Base-by-base conservation (phyloP, 371 early-diverging fungal genomes). In the Mucor indicus region DNA sequence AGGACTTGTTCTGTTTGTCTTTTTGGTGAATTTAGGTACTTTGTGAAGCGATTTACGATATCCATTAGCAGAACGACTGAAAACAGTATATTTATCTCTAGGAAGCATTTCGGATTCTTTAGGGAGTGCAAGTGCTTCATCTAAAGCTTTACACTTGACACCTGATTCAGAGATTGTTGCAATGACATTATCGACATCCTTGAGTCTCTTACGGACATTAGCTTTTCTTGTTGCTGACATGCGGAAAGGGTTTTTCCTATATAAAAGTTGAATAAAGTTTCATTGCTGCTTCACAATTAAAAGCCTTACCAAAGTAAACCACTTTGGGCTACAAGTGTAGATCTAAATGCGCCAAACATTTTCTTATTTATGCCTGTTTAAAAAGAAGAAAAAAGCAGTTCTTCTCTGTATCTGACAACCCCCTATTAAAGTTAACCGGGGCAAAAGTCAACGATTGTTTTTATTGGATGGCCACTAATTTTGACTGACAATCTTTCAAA, bases 11-110 rank as follows among this genome's bases (percentile, higher is more conserved):
- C 98, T 79, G 49, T 89, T 83, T 21, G 93, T 84, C 38, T 83
- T 83, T 71, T 91, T 93, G 36, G 95, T 92, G 77, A 93, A 97
- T 55, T 95, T 87, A 37, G 95, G 96, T 7, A 97, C 95, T 80
- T 93, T 93, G 72, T 93, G 93, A 23, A 93, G 72, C n/a, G 92
- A 90, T 79, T 95, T 95, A 73, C 95, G 90, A 52, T 91, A 88
- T 44, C 87, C 84, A 46, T 75, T 75, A 53, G 80, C 85, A 31
- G 79, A 79, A 59, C 91, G 87, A 45, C 90, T 90, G 56, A 90
- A 88, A 4, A 92, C 91, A 41, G 92, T 94, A 77, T 97, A 97
- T 70, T 95, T 97, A 69, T 95, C 89, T 48, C 87, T 72, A 16
- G 95, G 71, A 12, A 76, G 78, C 94, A 97, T 90, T 65, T 94